These are phyloP conservation scores for Penicillium cosmopolitanum DNA, from an alignment of 495 filamentous ascomycete genomes.

Conservation along the genomic window DNA sequence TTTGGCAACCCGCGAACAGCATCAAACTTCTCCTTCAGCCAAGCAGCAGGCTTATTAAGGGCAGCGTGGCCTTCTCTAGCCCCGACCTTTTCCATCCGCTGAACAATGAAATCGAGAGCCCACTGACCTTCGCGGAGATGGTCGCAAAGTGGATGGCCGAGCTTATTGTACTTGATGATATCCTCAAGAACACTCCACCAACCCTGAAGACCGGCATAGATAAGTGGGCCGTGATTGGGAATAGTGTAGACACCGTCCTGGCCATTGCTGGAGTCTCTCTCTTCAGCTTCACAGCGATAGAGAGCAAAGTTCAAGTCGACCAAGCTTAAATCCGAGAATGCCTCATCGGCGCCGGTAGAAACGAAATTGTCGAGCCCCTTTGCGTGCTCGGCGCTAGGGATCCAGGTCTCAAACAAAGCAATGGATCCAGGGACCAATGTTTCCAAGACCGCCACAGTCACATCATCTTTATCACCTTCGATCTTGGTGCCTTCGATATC, in stretches of 20 bases:
- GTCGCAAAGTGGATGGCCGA: slow-evolving; percentile 90
- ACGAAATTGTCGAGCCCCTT: slow-evolving; percentile 81
- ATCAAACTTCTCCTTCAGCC: slow-evolving; percentile 83
- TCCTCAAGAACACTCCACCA: slow-evolving; percentile 95
- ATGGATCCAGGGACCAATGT: slow-evolving; percentile 91
- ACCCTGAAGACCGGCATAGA: slow-evolving; percentile 96
- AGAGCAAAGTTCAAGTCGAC: slow-evolving; percentile 90
- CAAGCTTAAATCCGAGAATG: slow-evolving; percentile 72
- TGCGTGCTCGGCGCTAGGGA: slow-evolving; percentile 79
- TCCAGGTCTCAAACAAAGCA: slow-evolving; percentile 93
- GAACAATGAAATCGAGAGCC: slow-evolving; percentile 88
- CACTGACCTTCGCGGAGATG: slow-evolving; percentile 91
- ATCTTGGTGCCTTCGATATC: slow-evolving; percentile 71
- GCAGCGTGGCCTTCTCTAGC: slow-evolving; percentile 60
- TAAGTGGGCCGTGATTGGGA: slow-evolving; percentile 78
- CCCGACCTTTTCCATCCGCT: slow-evolving; percentile 73
- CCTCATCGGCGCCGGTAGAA: slow-evolving; percentile 77
- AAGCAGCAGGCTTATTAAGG: slow-evolving; percentile 66
- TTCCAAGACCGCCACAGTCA: slow-evolving; percentile 78
- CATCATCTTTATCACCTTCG: slow-evolving; percentile 68
- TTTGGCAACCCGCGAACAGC: slow-evolving; percentile 81
- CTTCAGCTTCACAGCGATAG: slow-evolving; percentile 91
- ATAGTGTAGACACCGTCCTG: slow-evolving; percentile 87
- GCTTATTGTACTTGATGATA: slow-evolving; percentile 85
- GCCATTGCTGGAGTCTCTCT: slow-evolving; percentile 76